A percentile compares a stretch with the other conserved stretches of the same genome.
Conservation (phyloP, 306 rosid genomes). For the Citrullus amarus region DNA sequence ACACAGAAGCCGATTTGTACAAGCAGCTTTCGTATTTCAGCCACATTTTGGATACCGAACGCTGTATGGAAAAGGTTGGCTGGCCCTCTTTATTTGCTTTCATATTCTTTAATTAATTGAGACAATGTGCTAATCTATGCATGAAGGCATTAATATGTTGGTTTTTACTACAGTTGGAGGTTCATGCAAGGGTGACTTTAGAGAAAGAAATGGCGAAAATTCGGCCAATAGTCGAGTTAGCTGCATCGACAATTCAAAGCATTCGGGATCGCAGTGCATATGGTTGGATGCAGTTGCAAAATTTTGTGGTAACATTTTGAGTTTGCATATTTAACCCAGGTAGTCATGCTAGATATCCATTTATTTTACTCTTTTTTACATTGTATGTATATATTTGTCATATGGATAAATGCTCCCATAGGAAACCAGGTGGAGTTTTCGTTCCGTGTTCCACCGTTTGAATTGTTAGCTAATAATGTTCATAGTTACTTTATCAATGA, state of each 20-base stretch:
- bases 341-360: background rate
- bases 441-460: background rate
- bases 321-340: background rate
- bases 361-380: background rate
- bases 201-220: constrained; percentile 62
- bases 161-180: constrained; percentile 39
- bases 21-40: constrained; percentile 81
- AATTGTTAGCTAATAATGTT: too few species aligned
- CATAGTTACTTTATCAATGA: too few species aligned
- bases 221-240: constrained; percentile 41
- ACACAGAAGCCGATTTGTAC: constrained; percentile 73
- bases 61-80: constrained; percentile 65
- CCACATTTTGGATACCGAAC: constrained; percentile 50
- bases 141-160: background rate
- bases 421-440: background rate
- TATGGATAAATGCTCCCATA: background rate
- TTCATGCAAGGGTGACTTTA: constrained; percentile 31
- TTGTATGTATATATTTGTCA: background rate
- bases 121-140: background rate
- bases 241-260: constrained; percentile 47
- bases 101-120: background rate
- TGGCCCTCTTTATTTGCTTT: background rate
- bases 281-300: constrained; percentile 75
- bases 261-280: constrained; percentile 71
- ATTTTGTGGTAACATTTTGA: constrained; percentile 40